Conservation (phyloP, 2,329 filamentous ascomycete species). For the Polytolypa hystricis region DNA sequence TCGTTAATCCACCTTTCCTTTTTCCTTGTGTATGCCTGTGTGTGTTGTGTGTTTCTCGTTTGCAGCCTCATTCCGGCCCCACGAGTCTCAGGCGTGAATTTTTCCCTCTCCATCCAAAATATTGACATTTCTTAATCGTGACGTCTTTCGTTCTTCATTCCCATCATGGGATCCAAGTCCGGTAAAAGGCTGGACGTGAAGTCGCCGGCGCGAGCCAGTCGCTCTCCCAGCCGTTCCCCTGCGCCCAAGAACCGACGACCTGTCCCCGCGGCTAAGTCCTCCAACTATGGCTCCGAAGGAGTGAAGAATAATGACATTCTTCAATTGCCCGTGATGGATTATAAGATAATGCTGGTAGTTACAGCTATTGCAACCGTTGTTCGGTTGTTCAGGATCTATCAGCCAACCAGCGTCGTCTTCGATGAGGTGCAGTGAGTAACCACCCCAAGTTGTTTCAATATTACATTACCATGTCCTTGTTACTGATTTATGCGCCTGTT, state of each 20-base stretch:
- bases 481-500: neutral
- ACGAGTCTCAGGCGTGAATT: too few relatives aligned
- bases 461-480: conserved; percentile 5
- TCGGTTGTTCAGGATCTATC: conserved; percentile 89
- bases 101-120: neutral
- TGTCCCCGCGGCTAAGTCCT: conserved; percentile 17
- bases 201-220: conserved; percentile 22
- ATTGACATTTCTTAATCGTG: neutral
- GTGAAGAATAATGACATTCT: conserved; percentile 86
- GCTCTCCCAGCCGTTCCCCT: conserved; percentile 31
- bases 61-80: too few relatives aligned
- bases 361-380: conserved; percentile 68
- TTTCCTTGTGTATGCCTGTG: conserved; percentile 5
- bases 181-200: conserved; percentile 26
- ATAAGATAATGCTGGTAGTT: conserved; percentile 60
- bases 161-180: conserved; percentile 10
- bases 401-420: conserved; percentile 92
- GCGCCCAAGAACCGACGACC: conserved; percentile 27
- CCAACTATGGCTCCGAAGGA: conserved; percentile 38
- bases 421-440: conserved; percentile 94
- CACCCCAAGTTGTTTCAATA: conserved; percentile 1
- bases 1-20: conserved; percentile 21
- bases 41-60: neutral
- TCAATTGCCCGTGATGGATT: conserved; percentile 71
- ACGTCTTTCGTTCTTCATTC: conserved; percentile 10